Evolutionary conservation across 2,329 filamentous ascomycete genomes (phyloP).

Genomic region (Ophiostoma perfectum): DNA sequence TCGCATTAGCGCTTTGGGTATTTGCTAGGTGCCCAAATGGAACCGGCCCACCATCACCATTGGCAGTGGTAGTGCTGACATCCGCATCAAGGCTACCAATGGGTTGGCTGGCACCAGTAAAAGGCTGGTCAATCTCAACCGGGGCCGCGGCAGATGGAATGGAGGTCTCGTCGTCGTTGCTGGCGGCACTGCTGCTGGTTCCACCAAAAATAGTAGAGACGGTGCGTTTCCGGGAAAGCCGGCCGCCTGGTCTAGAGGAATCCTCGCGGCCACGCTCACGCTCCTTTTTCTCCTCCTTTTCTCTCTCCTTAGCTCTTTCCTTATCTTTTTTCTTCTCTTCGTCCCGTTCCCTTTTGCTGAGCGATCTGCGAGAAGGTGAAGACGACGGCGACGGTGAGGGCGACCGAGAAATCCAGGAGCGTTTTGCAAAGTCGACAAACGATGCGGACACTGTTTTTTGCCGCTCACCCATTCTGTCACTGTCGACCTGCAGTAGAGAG

Average conservation of each 20-base stretch:
- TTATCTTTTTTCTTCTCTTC: conserved; percentile 5
- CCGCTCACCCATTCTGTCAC: conserved; percentile 21
- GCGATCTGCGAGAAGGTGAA: conserved; percentile 9
- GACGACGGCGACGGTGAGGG: conserved; percentile 43
- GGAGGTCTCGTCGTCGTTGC: conserved; percentile 5
- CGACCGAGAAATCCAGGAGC: conserved; percentile 48
- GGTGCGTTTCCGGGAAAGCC: conserved; percentile 22
- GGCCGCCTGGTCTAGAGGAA: not conserved
- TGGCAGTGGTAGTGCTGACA: not conserved
- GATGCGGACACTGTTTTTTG: conserved; percentile 40
- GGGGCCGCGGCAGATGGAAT: not conserved
- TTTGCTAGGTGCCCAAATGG: too few species aligned
- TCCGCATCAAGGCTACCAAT: not conserved
- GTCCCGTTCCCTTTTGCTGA: conserved; percentile 19
- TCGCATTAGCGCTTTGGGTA: not conserved
- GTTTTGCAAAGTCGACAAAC: conserved; percentile 47
- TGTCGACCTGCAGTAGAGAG: conserved; percentile 6
- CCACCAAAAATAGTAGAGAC: not conserved
- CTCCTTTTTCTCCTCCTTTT: conserved; percentile 18
- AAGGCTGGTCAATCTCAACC: not conserved
- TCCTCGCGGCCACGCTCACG: conserved; percentile 2
- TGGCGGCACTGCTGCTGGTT: not conserved
- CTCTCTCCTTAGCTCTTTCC: conserved; percentile 18
- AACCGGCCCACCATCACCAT: not conserved
- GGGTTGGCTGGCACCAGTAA: not conserved